Conservation (phyloP, 1,284 basidiomycete genomes). For the Moniliella sp. region DNA sequence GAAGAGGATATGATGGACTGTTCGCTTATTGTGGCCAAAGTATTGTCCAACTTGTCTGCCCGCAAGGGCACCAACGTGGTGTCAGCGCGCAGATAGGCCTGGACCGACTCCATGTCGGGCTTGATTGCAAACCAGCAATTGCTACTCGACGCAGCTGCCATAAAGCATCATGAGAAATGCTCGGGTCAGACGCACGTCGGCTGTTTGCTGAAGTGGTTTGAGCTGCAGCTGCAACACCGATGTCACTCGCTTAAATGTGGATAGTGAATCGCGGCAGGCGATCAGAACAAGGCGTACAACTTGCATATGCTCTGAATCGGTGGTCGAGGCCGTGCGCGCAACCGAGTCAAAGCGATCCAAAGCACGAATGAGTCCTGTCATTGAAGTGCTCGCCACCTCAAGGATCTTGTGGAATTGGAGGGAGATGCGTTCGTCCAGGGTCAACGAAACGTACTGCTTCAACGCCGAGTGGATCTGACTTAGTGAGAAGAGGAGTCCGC, state of each 20-base stretch:
- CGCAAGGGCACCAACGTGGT: too few relatives aligned
- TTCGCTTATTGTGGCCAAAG: too few relatives aligned
- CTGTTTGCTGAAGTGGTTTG: conserved; percentile 45
- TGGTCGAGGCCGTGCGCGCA: conserved; percentile 50
- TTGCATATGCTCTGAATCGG: conserved; percentile 38
- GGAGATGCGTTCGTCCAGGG: conserved; percentile 57
- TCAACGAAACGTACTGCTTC: conserved; percentile 66
- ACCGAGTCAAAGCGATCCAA: conserved; percentile 77
- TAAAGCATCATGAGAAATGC: conserved; percentile 71
- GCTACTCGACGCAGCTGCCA: conserved; percentile 63
- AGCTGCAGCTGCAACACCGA: conserved; percentile 62
- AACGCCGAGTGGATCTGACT: conserved; percentile 77
- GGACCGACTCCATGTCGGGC: conserved; percentile 50
- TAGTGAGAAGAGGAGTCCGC: conserved; percentile 74
- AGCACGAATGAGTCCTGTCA: conserved; percentile 62
- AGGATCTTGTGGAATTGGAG: conserved; percentile 16
- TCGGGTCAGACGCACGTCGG: conserved; percentile 67
- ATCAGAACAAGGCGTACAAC: conserved; percentile 62
- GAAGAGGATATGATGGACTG: too few relatives aligned
- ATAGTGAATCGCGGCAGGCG: conserved; percentile 62
- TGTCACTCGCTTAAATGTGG: conserved; percentile 65
- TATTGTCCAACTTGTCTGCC: too few relatives aligned
- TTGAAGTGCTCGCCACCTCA: conserved; percentile 50
- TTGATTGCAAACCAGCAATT: conserved; percentile 62
- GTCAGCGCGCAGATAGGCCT: conserved; percentile 16